Evolutionary conservation across 257 asterid species (phyloP).

Genomic region (Lycium barbarum): DNA sequence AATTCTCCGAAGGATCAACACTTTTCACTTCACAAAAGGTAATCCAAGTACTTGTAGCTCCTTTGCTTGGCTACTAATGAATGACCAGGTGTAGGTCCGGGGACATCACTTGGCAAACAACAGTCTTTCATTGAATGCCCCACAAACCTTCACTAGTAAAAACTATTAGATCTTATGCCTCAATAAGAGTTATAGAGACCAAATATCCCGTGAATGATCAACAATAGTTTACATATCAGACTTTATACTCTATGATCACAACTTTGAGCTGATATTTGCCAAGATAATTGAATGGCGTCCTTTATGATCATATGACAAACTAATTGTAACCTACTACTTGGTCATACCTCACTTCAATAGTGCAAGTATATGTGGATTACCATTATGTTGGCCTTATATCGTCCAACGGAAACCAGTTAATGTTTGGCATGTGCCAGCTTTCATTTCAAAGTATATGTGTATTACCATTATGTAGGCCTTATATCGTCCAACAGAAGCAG

Average conservation of each 20-base stretch:
- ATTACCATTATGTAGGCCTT: slow-evolving; percentile 45
- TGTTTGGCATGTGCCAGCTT: slow-evolving; percentile 76
- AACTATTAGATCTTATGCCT: slow-evolving; percentile 53
- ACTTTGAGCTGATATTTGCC: slow-evolving; percentile 96
- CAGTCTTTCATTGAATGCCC: not conserved
- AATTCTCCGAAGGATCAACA: not conserved
- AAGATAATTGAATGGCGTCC: slow-evolving; percentile 92
- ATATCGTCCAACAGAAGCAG: slow-evolving; percentile 48
- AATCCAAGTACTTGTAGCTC: not conserved
- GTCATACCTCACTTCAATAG: slow-evolving; percentile 96
- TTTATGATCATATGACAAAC: slow-evolving; percentile 93
- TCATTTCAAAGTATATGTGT: slow-evolving; percentile 29
- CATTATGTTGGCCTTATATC: slow-evolving; percentile 85
- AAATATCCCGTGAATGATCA: slow-evolving; percentile 91
- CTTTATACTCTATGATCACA: slow-evolving; percentile 94
- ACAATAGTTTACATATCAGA: slow-evolving; percentile 99
- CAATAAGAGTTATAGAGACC: slow-evolving; percentile 91
- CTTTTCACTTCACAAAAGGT: not conserved
- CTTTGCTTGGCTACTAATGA: not conserved
- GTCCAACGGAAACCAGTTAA: slow-evolving; percentile 69
- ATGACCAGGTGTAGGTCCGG: not conserved
- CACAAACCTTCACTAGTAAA: not conserved
- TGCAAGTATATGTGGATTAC: slow-evolving; percentile 84
- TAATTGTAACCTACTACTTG: slow-evolving; percentile 90
- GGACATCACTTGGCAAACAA: not conserved